These are phyloP conservation scores for Pisolithus orientalis DNA, from an alignment of 768 basidiomycete species.

Conservation along the genomic window DNA sequence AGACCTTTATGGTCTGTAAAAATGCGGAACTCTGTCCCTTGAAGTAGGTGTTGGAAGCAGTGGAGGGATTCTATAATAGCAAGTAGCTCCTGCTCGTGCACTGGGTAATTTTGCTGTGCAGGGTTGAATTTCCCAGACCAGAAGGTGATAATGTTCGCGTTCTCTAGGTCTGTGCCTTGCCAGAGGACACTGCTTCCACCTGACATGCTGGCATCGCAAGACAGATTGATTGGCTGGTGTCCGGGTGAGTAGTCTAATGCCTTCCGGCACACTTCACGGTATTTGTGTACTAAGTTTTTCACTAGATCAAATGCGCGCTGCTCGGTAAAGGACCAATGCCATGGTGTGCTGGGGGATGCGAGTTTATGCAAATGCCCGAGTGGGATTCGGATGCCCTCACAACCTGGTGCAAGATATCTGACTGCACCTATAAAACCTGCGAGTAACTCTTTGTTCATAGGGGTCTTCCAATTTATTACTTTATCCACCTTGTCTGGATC, in stretches of 20 bases:
- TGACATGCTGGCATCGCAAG: slow-evolving; percentile 16
- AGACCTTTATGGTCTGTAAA: too few relatives aligned
- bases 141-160: slow-evolving; percentile 15
- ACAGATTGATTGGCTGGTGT: slow-evolving; percentile 10
- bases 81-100: slow-evolving; percentile 34
- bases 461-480: slow-evolving; percentile 31
- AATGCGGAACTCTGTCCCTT: too few relatives aligned
- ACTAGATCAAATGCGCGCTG: slow-evolving; percentile 28
- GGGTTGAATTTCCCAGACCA: slow-evolving; percentile 23
- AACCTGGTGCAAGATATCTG: too few relatives aligned
- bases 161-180: slow-evolving; percentile 17
- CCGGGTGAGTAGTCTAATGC: slow-evolving; percentile 15
- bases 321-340: slow-evolving; percentile 23
- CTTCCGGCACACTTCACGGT: slow-evolving; percentile 12
- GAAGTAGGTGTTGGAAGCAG: slow-evolving; percentile 24
- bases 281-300: slow-evolving; percentile 12
- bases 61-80: slow-evolving; percentile 33
- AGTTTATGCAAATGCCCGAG: slow-evolving; percentile 28
- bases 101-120: too few relatives aligned
- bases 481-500: slow-evolving; percentile 38
- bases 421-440: slow-evolving; percentile 28
- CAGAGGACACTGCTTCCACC: slow-evolving; percentile 14
- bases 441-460: slow-evolving; percentile 30
- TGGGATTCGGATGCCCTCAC: slow-evolving; percentile 28
- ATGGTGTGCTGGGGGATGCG: slow-evolving; percentile 8